Base-by-base conservation (phyloP, 495 filamentous ascomycete genomes). In the Delitschia confertaspora region DNA sequence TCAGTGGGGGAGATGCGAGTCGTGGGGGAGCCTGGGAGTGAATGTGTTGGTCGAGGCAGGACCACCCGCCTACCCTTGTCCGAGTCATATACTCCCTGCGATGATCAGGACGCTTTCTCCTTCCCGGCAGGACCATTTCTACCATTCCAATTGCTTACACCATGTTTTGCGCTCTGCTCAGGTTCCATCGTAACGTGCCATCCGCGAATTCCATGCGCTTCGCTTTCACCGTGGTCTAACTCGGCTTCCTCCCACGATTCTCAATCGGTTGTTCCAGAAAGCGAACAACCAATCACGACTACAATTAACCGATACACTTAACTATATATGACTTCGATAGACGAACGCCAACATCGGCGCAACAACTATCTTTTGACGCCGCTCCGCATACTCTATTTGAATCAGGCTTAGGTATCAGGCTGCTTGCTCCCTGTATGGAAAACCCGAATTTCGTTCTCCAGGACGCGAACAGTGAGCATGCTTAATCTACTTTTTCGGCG, bases 101-200 rank as follows among this genome's bases (percentile, higher is more conserved):
- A 21, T 1, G 36, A 51, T 51, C 48, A 46, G 6, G 17, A 37
- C 42, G 37, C 41, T 21, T 45, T 33, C 24, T 20, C 45, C 2
- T 20, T 40, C 38, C 14, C 37, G 33, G 25, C 33, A 45, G 40
- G 33, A n/a, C 40, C 2, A 27, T 7, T 18, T 21, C 19, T 27
- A 29, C n/a, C 10, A 33, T 33, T 16, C 10, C 13, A n/a, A n/a
- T n/a, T n/a, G n/a, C n/a, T n/a, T n/a, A n/a, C n/a, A n/a, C n/a
- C n/a, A n/a, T n/a, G n/a, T n/a, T n/a, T n/a, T n/a, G 36, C 36
- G 18, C 39, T 18, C n/a, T 19, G 14, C 35, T 54, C 44, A 55
- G 51, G 45, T 55, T 50, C 35, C 47, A 55, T 55, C 46, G 47
- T 26, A 17, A 42, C 34, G 51, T 55, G 34, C 33, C 45, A 55